Evolutionary conservation across 2,329 filamentous ascomycete species (phyloP), one percentile per base, ranked within the genome.

Genomic region (Trichophyton schoenleinii): DNA sequence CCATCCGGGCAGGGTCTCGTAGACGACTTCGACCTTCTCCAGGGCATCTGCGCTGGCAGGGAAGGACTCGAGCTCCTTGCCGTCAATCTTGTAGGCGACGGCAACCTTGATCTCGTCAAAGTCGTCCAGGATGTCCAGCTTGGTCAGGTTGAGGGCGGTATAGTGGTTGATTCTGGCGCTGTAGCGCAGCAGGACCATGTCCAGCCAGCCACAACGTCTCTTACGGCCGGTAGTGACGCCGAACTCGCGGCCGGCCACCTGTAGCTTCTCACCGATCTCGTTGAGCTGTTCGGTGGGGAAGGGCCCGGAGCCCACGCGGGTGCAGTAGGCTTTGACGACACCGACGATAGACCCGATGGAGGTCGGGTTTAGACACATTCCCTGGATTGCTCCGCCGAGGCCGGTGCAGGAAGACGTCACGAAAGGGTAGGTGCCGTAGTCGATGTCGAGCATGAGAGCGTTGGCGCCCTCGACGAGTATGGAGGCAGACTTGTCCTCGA

Each of bases 241-340:
- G 60, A 76, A 74, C 64, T 85, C 83, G 61, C 77, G 77, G 53
- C 83, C 83, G 38, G 82, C 71, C 52, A 70, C 68, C 67, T 85
- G 82, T 34, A 85, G 75, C 68, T 79, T 81, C 41, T 83, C 80
- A 65, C 83, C 83, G 31, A 75, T 68, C 59, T 77, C 76, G 70
- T 84, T 83, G 61, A 82, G 71, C 68, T 83, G 81, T 69, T 86
- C 83, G 9, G 80, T 83, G 1, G 83, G 83, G 74, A 86, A 85
- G 5, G 83, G 83, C 1, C 83, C 83, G 18, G 79, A 81, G 66
- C 77, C 78, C 36, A 83, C 81, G 57, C 81, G 79, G 3, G 83
- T 84, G 52, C 82, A 84, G 76, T 86, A 86, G 31, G 83, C 83
- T 70, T 86, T 86, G 53, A 85, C 80, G 1, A 86, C 83, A 60